Evolutionary conservation across 345 rosid genomes (phyloP).

Genomic region (Salix suchowensis): DNA sequence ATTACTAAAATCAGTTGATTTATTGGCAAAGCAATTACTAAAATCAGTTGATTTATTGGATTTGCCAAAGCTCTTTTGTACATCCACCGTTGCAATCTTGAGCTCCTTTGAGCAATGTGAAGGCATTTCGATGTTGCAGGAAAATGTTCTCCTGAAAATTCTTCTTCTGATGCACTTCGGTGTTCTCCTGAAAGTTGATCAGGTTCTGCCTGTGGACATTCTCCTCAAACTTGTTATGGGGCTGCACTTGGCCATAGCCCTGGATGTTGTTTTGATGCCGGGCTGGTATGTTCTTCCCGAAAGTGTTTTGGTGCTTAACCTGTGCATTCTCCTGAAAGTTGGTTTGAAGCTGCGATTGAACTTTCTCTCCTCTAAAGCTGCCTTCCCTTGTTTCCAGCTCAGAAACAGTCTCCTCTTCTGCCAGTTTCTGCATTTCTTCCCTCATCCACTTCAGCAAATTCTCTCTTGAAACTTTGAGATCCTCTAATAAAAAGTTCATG

Average conservation of each 20-base stretch:
- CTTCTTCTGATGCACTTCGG: conserved; percentile 3
- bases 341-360: conserved; percentile 9
- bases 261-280: conserved; percentile 13
- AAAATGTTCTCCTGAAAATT: conserved; percentile 9
- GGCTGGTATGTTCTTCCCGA: conserved; percentile 15
- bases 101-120: conserved; percentile 6
- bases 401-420: conserved; percentile 22
- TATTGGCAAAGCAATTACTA: conserved; percentile 6
- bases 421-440: conserved; percentile 45
- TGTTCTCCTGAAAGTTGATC: conserved; percentile 12
- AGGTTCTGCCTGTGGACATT: conserved; percentile 13
- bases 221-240: conserved; percentile 2
- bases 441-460: conserved; percentile 45
- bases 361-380: conserved; percentile 13
- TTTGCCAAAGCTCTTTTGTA: conserved; percentile 9
- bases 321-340: conserved; percentile 9
- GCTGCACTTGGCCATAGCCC: conserved; percentile 16
- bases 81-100: conserved; percentile 7
- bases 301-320: conserved; percentile 8
- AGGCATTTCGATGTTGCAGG: conserved; percentile 8
- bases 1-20: conserved; percentile 12
- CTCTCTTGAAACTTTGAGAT: conserved; percentile 41
- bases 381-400: conserved; percentile 12
- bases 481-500: conserved; percentile 44
- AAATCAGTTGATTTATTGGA: conserved; percentile 13